A percentile compares a stretch with the other conserved stretches of the same genome.
Evolutionary conservation across 2,329 filamentous ascomycete species (phyloP).

Genomic region (Sclerotinia spermophila): DNA sequence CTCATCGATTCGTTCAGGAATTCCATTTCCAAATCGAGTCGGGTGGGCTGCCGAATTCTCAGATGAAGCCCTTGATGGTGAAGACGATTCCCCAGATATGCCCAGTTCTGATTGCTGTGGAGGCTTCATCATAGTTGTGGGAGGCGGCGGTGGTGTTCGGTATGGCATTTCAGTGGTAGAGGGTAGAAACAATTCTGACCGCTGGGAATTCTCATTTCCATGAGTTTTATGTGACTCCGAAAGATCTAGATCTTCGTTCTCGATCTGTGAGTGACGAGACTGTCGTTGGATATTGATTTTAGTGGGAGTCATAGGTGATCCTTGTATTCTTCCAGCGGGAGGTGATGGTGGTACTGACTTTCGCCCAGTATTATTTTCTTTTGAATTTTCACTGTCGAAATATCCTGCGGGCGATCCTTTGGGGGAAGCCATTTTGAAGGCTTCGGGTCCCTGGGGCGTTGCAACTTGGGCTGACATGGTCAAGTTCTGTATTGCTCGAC

Average conservation of each 20-base stretch:
- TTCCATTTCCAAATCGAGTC: slow-evolving; percentile 8
- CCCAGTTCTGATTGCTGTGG: slow-evolving; percentile 34
- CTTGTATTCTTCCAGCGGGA: slow-evolving; percentile 42
- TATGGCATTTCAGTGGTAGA: slow-evolving; percentile 32
- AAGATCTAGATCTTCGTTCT: slow-evolving; percentile 34
- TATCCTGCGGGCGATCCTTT: slow-evolving; percentile 17
- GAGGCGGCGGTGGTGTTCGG: slow-evolving; percentile 27
- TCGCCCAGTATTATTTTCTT: slow-evolving; percentile 27
- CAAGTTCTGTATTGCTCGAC: slow-evolving; percentile 2
- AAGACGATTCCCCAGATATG: slow-evolving; percentile 3
- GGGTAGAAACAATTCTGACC: slow-evolving; percentile 25
- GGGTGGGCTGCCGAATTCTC: slow-evolving; percentile 24
- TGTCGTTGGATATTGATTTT: slow-evolving; percentile 52
- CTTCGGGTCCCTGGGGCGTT: slow-evolving; percentile 23
- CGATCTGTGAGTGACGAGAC: slow-evolving; percentile 50
- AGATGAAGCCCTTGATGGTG: slow-evolving; percentile 20
- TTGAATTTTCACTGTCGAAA: slow-evolving; percentile 24
- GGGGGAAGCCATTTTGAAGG: slow-evolving; percentile 23
- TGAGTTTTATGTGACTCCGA: slow-evolving; percentile 3
- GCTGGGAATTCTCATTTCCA: slow-evolving; percentile 22
- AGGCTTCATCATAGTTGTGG: slow-evolving; percentile 24
- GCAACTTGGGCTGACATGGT: slow-evolving; percentile 24
- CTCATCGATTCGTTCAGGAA: slow-evolving; percentile 28
- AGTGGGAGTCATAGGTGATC: slow-evolving; percentile 54
- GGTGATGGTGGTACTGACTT: slow-evolving; percentile 30